Base-by-base conservation (phyloP, 441 rosid species). In the Croton laevigatus region DNA sequence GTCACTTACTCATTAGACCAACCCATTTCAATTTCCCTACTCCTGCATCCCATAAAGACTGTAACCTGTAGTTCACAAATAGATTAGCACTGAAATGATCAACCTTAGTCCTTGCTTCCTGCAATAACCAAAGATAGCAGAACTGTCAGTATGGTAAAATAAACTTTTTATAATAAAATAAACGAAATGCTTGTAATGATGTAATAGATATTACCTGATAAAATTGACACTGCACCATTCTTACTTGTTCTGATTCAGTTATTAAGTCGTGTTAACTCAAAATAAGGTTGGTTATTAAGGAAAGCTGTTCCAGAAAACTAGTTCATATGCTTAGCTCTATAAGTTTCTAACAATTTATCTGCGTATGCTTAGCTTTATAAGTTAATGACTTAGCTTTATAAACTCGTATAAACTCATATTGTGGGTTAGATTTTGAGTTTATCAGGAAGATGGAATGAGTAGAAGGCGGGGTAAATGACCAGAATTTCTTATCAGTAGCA, bases 21-120 rank as follows among this genome's bases (percentile, higher is more conserved):
- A 23, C 98, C 97, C 36, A 94, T 75, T 73, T 94, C 98, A 76
- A 94, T 87, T 77, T 94, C 98, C 6, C 98, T 97, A 52, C 79
- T 84, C 42, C 59, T 77, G 81, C 97, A 90, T 49, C 95, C 95
- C 95, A 90, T 82, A 82, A 94, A 91, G 32, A 86, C 85, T 62
- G 87, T 90, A 22, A 77, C 81, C 98, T 94, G 81, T 51, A 64
- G 69, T 40, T n/a, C 34, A 13, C 6, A 3, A 52, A 45, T 51
- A n/a, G 19, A 5, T 27, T 27, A 27, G 32, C 32, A 27, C 32
- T 27, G 32, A 27, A 12, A 22, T 0, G 22, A 27, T 58, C 76
- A 54, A 94, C 98, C 97, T 91, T 86, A 68, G 91, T 91, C 73
- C 79, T 76, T 32, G 97, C 96, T 80, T 83, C 97, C 98, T 94